These are phyloP conservation scores for Cyberlindnera maclurae DNA, from an alignment of 805 yeast species.

Conservation along the genomic window DNA sequence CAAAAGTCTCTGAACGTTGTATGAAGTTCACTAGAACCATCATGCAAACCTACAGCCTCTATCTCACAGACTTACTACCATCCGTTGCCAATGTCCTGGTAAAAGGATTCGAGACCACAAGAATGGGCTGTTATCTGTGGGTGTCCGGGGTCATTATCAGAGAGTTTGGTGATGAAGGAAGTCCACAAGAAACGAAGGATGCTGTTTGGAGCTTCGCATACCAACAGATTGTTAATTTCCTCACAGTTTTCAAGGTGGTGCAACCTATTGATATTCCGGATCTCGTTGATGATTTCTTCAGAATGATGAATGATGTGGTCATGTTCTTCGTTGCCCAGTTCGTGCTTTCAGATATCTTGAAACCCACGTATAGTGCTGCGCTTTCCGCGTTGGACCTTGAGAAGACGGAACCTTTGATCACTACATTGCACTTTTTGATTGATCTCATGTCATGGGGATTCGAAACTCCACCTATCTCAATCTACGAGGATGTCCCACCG, in stretches of 20 bases:
- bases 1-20: slow-evolving; percentile 66
- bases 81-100: slow-evolving; percentile 60
- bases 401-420: slow-evolving; percentile 63
- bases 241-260: slow-evolving; percentile 32
- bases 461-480: slow-evolving; percentile 70
- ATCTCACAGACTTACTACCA: slow-evolving; percentile 51
- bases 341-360: slow-evolving; percentile 38
- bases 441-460: slow-evolving; percentile 85
- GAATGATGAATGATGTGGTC: slow-evolving; percentile 69
- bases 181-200: slow-evolving; percentile 39
- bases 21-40: slow-evolving; percentile 61
- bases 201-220: slow-evolving; percentile 71
- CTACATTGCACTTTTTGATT: slow-evolving; percentile 68
- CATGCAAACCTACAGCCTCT: slow-evolving; percentile 54
- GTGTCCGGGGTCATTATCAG: slow-evolving; percentile 77
- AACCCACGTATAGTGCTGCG: slow-evolving; percentile 51
- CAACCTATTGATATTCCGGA: slow-evolving; percentile 34
- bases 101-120: slow-evolving; percentile 60
- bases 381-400: slow-evolving; percentile 47
- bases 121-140: slow-evolving; percentile 83
- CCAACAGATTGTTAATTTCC: slow-evolving; percentile 56
- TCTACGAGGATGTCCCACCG: slow-evolving; percentile 49
- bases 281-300: slow-evolving; percentile 77
- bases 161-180: slow-evolving; percentile 58
- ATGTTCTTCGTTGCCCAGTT: slow-evolving; percentile 63